phyloP scores from a whole-genome alignment of 2,329 filamentous ascomycete species.

The Bimuria novae-zelandiae region DNA sequence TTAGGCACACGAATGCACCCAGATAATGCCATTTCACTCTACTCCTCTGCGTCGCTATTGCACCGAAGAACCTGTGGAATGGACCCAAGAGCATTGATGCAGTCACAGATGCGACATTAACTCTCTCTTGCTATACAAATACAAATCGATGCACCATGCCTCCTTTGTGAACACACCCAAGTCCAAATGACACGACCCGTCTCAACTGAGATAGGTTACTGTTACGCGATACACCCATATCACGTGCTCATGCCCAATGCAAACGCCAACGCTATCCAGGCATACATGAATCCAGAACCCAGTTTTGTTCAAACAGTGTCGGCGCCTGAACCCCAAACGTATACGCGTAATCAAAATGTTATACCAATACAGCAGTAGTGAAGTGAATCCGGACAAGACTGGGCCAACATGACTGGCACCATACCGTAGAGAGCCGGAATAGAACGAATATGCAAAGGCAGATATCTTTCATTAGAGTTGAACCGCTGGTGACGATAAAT shows the following conservation, averaged over 20 bases:
- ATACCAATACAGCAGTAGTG: slow-evolving; percentile 15
- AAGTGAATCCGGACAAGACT: slow-evolving; percentile 12
- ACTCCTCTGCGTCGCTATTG: too few species aligned
- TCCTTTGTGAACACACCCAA: background rate
- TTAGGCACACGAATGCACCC: too few species aligned
- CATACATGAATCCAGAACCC: slow-evolving; percentile 14
- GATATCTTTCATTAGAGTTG: background rate
- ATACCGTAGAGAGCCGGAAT: background rate
- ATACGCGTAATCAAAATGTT: slow-evolving; percentile 14
- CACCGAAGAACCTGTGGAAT: too few species aligned
- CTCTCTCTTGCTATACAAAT: slow-evolving; percentile 17
- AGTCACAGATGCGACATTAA: background rate
- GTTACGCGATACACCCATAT: slow-evolving; percentile 11
- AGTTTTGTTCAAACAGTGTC: slow-evolving; percentile 23
- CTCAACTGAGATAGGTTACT: background rate
- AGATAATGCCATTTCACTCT: too few species aligned
- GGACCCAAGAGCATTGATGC: too few species aligned
- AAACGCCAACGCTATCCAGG: slow-evolving; percentile 21
- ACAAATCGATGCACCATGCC: background rate
- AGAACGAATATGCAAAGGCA: slow-evolving; percentile 1
- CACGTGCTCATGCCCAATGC: slow-evolving; percentile 2
- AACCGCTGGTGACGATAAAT: background rate
- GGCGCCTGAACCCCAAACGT: slow-evolving; percentile 32
- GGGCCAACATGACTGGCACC: background rate
- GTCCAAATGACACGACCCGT: background rate